Percentiles rank a stretch among this genome's conserved stretches.
Evolutionary conservation across 2,329 filamentous ascomycete species (phyloP).

Genomic region (Exophiala xenobiotica): DNA sequence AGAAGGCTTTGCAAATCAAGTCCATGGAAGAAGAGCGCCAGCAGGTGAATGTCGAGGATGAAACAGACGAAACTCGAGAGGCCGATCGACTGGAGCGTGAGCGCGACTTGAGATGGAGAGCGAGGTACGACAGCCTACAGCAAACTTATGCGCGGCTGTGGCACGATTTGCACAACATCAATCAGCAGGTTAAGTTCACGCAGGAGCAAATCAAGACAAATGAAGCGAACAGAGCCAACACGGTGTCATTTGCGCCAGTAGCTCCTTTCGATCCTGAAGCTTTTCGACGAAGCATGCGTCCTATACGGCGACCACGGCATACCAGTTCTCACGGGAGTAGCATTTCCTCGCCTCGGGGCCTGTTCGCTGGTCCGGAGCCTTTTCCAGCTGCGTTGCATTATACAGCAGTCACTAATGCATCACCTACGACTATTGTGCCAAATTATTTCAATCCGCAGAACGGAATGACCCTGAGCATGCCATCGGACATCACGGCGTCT

Average conservation of each 20-base stretch:
- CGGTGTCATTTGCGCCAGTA: constrained; percentile 41
- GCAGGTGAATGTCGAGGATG: constrained; percentile 45
- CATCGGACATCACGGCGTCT: constrained; percentile 38
- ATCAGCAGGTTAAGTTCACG: constrained; percentile 27
- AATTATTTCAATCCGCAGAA: constrained; percentile 64
- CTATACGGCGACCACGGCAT: constrained; percentile 43
- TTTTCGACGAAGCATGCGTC: constrained; percentile 41
- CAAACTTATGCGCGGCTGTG: constrained; percentile 41
- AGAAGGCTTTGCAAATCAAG: constrained; percentile 61
- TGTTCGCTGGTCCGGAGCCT: constrained; percentile 41
- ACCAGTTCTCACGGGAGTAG: constrained; percentile 49
- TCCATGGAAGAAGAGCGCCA: constrained; percentile 60
- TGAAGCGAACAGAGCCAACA: constrained; percentile 41
- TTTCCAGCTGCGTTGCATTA: constrained; percentile 40
- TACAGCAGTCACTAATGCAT: constrained; percentile 52
- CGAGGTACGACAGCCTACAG: constrained; percentile 44
- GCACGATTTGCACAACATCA: constrained; percentile 25
- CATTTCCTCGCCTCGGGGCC: constrained; percentile 46
- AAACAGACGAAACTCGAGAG: constrained; percentile 52
- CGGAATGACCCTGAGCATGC: constrained; percentile 57
- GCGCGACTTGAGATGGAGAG: constrained; percentile 48
- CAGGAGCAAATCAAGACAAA: constrained; percentile 34
- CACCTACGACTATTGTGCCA: constrained; percentile 50
- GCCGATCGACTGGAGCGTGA: constrained; percentile 52
- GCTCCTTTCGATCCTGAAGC: constrained; percentile 44